These are phyloP conservation scores for Lachancea fermentati DNA, from an alignment of 805 yeast genomes.

Conservation along the genomic window DNA sequence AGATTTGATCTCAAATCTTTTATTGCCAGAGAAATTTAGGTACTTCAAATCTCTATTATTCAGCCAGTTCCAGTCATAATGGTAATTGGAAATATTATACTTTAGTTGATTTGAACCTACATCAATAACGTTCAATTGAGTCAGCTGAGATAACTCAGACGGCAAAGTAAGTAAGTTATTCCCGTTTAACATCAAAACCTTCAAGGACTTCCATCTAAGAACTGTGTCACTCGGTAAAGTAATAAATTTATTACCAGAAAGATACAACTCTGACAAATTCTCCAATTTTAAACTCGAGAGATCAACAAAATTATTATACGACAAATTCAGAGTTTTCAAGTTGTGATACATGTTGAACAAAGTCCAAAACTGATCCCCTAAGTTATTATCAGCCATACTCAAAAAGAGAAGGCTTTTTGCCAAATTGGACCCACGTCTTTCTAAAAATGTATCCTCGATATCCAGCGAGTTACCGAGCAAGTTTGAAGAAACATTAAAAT, in stretches of 20 bases:
- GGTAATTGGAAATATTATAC: slow-evolving; percentile 89
- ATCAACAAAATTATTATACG: slow-evolving; percentile 81
- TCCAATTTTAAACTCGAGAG: slow-evolving; percentile 68
- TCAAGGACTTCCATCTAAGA: slow-evolving; percentile 50
- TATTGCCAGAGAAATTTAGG: slow-evolving; percentile 88
- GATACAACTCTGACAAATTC: slow-evolving; percentile 55
- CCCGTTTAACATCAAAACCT: slow-evolving; percentile 66
- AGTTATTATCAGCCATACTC: slow-evolving; percentile 75
- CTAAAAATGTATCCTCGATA: slow-evolving; percentile 44
- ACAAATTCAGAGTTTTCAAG: slow-evolving; percentile 60
- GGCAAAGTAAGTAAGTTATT: slow-evolving; percentile 85
- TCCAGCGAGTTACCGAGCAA: slow-evolving; percentile 39
- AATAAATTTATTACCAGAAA: slow-evolving; percentile 79
- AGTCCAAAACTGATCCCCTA: slow-evolving; percentile 72
- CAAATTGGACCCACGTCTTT: slow-evolving; percentile 22
- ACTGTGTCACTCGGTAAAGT: slow-evolving; percentile 85
- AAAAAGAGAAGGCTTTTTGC: slow-evolving; percentile 51
- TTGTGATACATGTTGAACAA: slow-evolving; percentile 53
- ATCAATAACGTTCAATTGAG: slow-evolving; percentile 65
- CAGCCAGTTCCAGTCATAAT: slow-evolving; percentile 98
- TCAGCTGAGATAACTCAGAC: slow-evolving; percentile 72
- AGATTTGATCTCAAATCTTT: slow-evolving; percentile 81
- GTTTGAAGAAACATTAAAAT: slow-evolving; percentile 70
- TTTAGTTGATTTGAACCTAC: slow-evolving; percentile 87
- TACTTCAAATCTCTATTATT: slow-evolving; percentile 70